A percentile compares a stretch with the other conserved stretches of the same genome.
phyloP scores from a whole-genome alignment of 2,329 filamentous ascomycete genomes.

The Leptographium lundbergii region DNA sequence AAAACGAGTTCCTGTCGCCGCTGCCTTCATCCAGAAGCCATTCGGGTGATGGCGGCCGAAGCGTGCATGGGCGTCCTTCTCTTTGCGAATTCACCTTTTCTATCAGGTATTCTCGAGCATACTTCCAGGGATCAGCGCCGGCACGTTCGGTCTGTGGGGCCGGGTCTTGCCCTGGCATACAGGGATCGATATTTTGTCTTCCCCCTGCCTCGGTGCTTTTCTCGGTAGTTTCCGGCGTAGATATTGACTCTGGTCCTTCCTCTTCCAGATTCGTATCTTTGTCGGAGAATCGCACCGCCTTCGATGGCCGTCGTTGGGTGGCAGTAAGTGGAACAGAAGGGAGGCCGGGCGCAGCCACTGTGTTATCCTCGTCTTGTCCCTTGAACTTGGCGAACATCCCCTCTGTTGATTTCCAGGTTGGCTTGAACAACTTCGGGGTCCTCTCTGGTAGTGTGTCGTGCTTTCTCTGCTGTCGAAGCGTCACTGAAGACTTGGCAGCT shows the following conservation, averaged over 20 bases:
- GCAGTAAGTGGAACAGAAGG: not conserved
- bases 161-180: not conserved
- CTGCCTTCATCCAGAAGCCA: constrained; percentile 1
- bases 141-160: too few relatives aligned
- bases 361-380: not conserved
- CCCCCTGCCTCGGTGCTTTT: not conserved
- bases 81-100: constrained; percentile 8
- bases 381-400: constrained; percentile 10
- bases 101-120: constrained; percentile 8
- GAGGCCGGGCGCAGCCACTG: too few relatives aligned
- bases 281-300: constrained; percentile 11
- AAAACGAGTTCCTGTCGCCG: not conserved
- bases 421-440: constrained; percentile 3
- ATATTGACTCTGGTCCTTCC: not conserved
- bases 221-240: not conserved
- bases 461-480: not conserved
- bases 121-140: constrained; percentile 8
- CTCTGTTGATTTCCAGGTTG: constrained; percentile 11
- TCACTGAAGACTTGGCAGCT: not conserved
- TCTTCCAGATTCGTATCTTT: not conserved
- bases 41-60: constrained; percentile 3
- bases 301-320: constrained; percentile 8
- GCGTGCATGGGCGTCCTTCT: constrained; percentile 6
- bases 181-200: not conserved
- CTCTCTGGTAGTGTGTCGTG: not conserved